Base-by-base conservation (phyloP, 495 filamentous ascomycete genomes). In the Hyaloscypha finlandica region DNA sequence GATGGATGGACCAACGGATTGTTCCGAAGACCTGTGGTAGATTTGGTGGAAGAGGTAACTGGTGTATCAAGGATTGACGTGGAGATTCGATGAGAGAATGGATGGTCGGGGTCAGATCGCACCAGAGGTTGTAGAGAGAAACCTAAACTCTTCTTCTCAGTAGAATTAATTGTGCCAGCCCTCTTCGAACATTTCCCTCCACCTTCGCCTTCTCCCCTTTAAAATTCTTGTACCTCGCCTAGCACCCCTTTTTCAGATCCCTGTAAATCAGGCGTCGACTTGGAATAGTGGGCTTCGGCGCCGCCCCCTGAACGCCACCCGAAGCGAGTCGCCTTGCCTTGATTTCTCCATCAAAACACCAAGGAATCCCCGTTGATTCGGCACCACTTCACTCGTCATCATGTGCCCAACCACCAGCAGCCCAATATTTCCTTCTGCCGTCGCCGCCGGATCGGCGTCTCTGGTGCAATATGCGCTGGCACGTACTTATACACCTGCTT, bases 61-160 rank as follows among this genome's bases (percentile, higher is more conserved):
- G 70, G 70, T 9, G 33, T 72, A 25, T 61, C 59, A 1, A 72
- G 70, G 31, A 64, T 72, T 64, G 62, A 72, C 52, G 42, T 69
- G 59, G 70, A 72, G 33, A 72, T 72, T 66, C 61, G 65, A 8
- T 70, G 59, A 67, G 3, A 19, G 42, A 48, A 25, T 25, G 25
- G 35, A 37, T 37, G 35, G 3, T 37, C 35, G 35, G 12, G 35
- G 35, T 25, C 25, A 25, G 12, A 37, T 37, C 8, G 12, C 8
- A 12, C 6, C 6, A 8, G 35, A 37, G 35, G 35, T 12, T 37
- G 35, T 3, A 37, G 35, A 37, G 35, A 37, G 35, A 37, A 37
- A 48, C 42, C 42, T 48, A 48, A 12, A 48, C 12, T 37, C 12
- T 37, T 37, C 12, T 37, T 12, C 3, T 37, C 12, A 12, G 1